Conservation (phyloP, 2,329 filamentous ascomycete genomes). For the Diaporthe vaccinii region DNA sequence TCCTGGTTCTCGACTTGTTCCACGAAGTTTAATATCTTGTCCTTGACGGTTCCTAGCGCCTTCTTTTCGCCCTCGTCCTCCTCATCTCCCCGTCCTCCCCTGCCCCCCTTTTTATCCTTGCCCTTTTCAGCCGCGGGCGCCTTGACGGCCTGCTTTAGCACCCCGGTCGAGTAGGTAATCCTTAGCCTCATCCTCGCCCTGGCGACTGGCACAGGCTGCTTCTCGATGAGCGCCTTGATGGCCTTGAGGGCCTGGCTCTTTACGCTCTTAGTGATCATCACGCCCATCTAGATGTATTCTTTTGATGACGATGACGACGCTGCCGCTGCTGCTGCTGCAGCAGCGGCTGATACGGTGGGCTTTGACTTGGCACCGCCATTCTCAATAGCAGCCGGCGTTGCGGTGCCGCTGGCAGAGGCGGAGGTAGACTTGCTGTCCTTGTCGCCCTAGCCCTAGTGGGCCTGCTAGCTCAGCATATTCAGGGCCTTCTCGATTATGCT, state of each 20-base stretch:
- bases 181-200: constrained; percentile 92
- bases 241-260: constrained; percentile 96
- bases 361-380: constrained; percentile 64
- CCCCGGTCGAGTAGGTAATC: constrained; percentile 84
- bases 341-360: background rate
- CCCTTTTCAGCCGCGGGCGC: constrained; percentile 56
- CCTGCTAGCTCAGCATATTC: constrained; percentile 85
- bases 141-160: constrained; percentile 85
- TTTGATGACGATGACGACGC: constrained; percentile 46
- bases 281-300: constrained; percentile 85
- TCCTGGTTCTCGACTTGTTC: constrained; percentile 94
- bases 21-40: constrained; percentile 86
- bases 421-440: constrained; percentile 43
- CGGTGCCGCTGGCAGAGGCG: constrained; percentile 32
- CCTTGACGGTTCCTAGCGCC: constrained; percentile 83
- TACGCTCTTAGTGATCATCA: constrained; percentile 86
- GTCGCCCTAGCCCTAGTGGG: constrained; percentile 62
- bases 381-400: constrained; percentile 58
- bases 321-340: background rate
- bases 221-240: constrained; percentile 94
- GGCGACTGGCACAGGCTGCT: constrained; percentile 94
- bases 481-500: constrained; percentile 99
- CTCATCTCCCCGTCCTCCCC: constrained; percentile 55
- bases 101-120: constrained; percentile 59
- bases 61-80: constrained; percentile 68